Evolutionary conservation across 371 early-diverging fungal species (phyloP).

Genomic region (Mucor saturninus): DNA sequence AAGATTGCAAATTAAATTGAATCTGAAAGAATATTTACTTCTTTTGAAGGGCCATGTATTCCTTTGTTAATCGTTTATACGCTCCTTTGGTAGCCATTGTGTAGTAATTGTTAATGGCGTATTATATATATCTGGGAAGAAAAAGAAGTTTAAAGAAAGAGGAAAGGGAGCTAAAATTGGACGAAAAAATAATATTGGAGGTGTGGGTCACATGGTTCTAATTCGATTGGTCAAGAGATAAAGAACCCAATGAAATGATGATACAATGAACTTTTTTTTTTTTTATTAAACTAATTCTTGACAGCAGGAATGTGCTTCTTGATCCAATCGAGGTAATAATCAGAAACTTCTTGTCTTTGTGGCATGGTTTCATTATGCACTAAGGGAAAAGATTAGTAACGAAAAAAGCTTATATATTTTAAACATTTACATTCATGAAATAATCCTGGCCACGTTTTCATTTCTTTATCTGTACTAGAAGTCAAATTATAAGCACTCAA

Average conservation of each 20-base stretch:
- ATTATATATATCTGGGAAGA: no score
- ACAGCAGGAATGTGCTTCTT: conserved; percentile 29
- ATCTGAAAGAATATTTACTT: conserved; percentile 31
- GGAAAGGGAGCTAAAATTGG: no score
- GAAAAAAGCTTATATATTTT: not conserved
- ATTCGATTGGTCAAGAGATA: no score
- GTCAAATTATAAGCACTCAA: conserved; percentile 47
- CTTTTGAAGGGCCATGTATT: conserved; percentile 82
- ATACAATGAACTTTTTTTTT: not conserved
- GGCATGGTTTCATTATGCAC: conserved; percentile 53
- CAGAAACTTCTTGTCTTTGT: conserved; percentile 51
- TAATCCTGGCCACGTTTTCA: conserved; percentile 50
- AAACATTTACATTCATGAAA: conserved; percentile 58
- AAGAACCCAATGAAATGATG: no score
- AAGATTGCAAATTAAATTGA: not conserved
- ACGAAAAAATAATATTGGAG: no score
- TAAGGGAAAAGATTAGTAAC: not conserved
- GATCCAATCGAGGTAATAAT: conserved; percentile 61
- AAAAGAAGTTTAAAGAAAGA: no score
- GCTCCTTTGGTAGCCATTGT: conserved; percentile 94
- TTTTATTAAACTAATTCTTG: conserved; percentile 4
- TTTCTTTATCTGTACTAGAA: conserved; percentile 49
- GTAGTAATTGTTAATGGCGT: not conserved
- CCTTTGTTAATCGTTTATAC: conserved; percentile 87
- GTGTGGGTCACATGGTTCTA: no score